These are phyloP conservation scores for Fusarium odoratissimum DNA, from an alignment of 2,329 filamentous ascomycete genomes.

Conservation along the genomic window DNA sequence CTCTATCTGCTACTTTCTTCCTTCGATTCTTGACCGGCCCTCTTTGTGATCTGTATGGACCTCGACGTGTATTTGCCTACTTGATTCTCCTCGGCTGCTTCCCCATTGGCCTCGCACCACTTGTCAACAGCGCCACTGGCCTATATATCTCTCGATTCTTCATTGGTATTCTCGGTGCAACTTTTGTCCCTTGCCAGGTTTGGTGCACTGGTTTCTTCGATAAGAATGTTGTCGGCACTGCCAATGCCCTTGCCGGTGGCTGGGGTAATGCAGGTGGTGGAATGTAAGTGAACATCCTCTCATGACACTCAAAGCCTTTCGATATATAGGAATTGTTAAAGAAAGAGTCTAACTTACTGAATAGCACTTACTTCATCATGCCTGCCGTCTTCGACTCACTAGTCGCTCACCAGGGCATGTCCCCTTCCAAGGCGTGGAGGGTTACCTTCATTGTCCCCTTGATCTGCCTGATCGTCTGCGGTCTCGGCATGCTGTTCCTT, in stretches of 20 bases:
- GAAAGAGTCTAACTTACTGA: background rate
- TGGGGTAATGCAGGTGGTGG: conserved; percentile 90
- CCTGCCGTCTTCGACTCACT: conserved; percentile 87
- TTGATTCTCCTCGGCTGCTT: conserved; percentile 81
- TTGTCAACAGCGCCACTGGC: conserved; percentile 71
- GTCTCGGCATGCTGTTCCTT: conserved; percentile 75
- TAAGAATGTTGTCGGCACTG: conserved; percentile 89
- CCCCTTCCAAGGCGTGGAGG: conserved; percentile 80
- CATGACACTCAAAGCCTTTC: background rate
- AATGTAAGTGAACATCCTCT: conserved; percentile 56
- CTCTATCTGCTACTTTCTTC: conserved; percentile 75
- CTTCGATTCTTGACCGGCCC: conserved; percentile 84
- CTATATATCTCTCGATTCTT: conserved; percentile 83
- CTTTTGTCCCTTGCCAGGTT: conserved; percentile 88
- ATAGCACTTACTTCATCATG: conserved; percentile 87
- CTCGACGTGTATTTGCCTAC: conserved; percentile 82
- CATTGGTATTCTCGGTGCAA: conserved; percentile 80
- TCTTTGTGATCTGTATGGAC: conserved; percentile 86
- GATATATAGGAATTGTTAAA: background rate
- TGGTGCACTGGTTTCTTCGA: conserved; percentile 96
- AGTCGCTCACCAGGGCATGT: conserved; percentile 67
- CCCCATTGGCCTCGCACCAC: conserved; percentile 84
- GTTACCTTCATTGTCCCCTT: conserved; percentile 87
- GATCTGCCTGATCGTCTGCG: conserved; percentile 75
- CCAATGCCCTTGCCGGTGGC: conserved; percentile 86